These are phyloP conservation scores for Onygenales sp. DNA, from an alignment of 2,329 filamentous ascomycete species.

Conservation along the genomic window DNA sequence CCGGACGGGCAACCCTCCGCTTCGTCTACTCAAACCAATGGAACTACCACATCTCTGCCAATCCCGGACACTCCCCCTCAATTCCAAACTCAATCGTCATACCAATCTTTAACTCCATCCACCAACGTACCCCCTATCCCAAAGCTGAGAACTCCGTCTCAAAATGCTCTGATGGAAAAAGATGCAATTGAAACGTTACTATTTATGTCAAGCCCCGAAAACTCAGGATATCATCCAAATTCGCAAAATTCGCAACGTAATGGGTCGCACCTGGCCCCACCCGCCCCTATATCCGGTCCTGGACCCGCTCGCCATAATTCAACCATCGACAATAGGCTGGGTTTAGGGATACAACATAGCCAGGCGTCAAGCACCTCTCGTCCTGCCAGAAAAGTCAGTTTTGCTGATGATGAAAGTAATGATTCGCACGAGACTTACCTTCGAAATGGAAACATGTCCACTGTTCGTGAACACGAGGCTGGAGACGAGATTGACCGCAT, in stretches of 20 bases:
- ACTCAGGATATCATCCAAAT: slow-evolving; percentile 34
- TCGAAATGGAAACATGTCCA: background rate
- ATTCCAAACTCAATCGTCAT: slow-evolving; percentile 15
- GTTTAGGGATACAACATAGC: background rate
- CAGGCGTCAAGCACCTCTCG: background rate
- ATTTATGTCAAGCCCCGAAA: slow-evolving; percentile 42
- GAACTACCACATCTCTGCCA: slow-evolving; percentile 12
- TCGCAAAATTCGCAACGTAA: slow-evolving; percentile 19
- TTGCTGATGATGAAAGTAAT: slow-evolving; percentile 11
- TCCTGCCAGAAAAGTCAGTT: slow-evolving; percentile 11
- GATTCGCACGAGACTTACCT: background rate
- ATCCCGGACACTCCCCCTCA: slow-evolving; percentile 24
- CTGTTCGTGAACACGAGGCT: slow-evolving; percentile 10
- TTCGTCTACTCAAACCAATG: slow-evolving; percentile 10
- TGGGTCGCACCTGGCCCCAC: slow-evolving; percentile 7
- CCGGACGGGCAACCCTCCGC: background rate
- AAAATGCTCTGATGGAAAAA: slow-evolving; percentile 39
- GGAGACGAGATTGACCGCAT: slow-evolving; percentile 21
- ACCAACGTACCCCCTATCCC: slow-evolving; percentile 9
- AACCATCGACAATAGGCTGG: slow-evolving; percentile 8
- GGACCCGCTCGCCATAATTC: slow-evolving; percentile 12
- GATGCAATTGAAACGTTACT: slow-evolving; percentile 42
- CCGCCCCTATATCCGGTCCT: slow-evolving; percentile 11
- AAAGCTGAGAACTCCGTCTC: slow-evolving; percentile 28
- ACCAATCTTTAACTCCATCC: slow-evolving; percentile 13